Evolutionary conservation across 768 basidiomycete genomes (phyloP), one percentile per base, ranked within the genome.

Genomic region (Boletus fagicola): DNA sequence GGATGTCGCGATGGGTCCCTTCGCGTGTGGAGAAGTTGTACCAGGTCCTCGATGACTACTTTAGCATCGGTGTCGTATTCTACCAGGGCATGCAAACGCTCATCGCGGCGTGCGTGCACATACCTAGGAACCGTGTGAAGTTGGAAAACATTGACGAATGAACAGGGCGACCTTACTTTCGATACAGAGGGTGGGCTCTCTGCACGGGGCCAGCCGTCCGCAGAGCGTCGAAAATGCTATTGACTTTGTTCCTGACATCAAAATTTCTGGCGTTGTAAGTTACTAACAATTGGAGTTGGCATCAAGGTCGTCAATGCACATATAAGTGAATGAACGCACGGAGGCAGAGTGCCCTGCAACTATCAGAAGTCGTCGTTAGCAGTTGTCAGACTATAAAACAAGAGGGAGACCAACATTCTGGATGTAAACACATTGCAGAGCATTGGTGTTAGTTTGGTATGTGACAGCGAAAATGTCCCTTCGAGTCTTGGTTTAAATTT

Each of bases 281-380:
- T 15, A 59, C 58, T 59, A 13, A 7, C 13, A 24, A 20, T 28
- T 4, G 16, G 3, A 10, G 10, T 49, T 26, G 10, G 22, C 10
- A 39, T 13, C 22, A 13, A 28, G 10, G 22, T 43, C 48, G 24
- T 51, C 20, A 31, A 5, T 1, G 24, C 30, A 39, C 5, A 10
- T 13, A 18, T 24, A 50, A 49, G 22, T 2, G 15, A 9, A 35
- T 35, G 5, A 13, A 35, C 35, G 46, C 65, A 84, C 84, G 59
- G 33, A 84, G 63, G 54, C 77, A 79, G 8, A 84, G 60, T 10
- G 75, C 72, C 58, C 75, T 72, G 61, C 80, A 83, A 20, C 83
- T 84, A 43, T 36, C 20, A 33, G 52, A 45, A 5, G 15, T n/a
- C 7, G 7, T 44, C 4, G 18, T 35, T 35, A 35, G 33, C 33